A percentile compares a stretch with the other conserved stretches of the same genome.
These are phyloP conservation scores for Penicillium sp. DNA, from an alignment of 2,329 filamentous ascomycete species.

Conservation along the genomic window DNA sequence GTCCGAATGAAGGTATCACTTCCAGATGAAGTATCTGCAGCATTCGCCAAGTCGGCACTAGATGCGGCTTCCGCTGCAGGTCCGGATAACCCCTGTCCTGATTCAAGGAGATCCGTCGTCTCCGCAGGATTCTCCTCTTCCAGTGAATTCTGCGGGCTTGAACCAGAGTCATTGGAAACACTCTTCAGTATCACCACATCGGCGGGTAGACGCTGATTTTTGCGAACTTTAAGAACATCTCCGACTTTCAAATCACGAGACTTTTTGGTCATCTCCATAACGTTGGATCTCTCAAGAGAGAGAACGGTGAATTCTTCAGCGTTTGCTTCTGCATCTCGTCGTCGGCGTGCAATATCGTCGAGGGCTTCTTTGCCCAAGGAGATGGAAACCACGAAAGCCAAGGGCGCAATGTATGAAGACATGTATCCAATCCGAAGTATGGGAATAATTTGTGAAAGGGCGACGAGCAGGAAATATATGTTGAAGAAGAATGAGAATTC, in stretches of 20 bases:
- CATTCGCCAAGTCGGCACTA: constrained; percentile 3
- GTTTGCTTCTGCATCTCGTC: constrained; percentile 89
- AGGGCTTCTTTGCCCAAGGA: constrained; percentile 93
- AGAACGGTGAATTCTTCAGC: constrained; percentile 81
- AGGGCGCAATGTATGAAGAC: constrained; percentile 85
- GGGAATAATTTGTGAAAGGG: constrained; percentile 87
- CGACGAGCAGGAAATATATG: constrained; percentile 95
- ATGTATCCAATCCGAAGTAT: constrained; percentile 88
- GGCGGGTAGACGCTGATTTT: constrained; percentile 88
- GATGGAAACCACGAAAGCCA: constrained; percentile 86
- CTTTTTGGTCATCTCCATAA: constrained; percentile 69
- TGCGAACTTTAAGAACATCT: constrained; percentile 87
- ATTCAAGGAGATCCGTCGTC: constrained; percentile 26
- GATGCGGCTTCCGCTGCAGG: constrained; percentile 7
- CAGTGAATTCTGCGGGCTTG: constrained; percentile 23
- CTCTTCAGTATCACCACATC: constrained; percentile 93
- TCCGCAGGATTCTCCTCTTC: constrained; percentile 11
- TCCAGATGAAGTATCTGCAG: constrained; percentile 31
- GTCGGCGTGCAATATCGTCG: constrained; percentile 82
- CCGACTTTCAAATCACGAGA: constrained; percentile 88
- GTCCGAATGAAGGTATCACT: constrained; percentile 97
- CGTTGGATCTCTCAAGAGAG: constrained; percentile 56
- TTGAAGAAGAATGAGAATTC: constrained; percentile 99
- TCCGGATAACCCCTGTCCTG: constrained; percentile 19
- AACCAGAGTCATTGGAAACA: constrained; percentile 52